These are phyloP conservation scores for Citrullus colocynthis DNA, from an alignment of 306 rosid species.

Conservation along the genomic window DNA sequence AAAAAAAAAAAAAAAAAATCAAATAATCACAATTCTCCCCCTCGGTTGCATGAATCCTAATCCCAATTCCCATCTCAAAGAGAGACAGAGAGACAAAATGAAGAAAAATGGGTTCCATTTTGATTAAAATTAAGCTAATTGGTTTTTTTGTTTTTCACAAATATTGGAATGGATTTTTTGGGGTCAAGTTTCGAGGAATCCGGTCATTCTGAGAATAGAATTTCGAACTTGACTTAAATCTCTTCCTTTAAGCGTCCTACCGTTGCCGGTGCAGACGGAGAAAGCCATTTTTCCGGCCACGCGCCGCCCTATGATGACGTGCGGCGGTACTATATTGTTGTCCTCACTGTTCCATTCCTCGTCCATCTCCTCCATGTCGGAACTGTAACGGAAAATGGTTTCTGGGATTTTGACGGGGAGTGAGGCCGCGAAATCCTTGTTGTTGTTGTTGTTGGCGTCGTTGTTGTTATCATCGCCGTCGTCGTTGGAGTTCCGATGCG, in stretches of 20 bases:
- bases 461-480: not conserved
- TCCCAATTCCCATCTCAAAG: not conserved
- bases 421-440: constrained; percentile 16
- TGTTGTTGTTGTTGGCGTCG: constrained; percentile 2
- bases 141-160: not conserved
- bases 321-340: constrained; percentile 71
- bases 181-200: constrained; percentile 55
- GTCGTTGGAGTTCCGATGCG: not conserved
- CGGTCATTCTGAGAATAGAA: constrained; percentile 78
- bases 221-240: constrained; percentile 81
- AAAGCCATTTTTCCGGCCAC: constrained; percentile 54
- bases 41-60: not conserved
- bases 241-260: constrained; percentile 81
- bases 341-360: constrained; percentile 25
- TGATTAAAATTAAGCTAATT: not conserved
- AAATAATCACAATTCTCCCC: not conserved
- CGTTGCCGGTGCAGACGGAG: constrained; percentile 64
- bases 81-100: not conserved
- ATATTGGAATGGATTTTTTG: not conserved
- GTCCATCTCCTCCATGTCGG: constrained; percentile 6
- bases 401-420: constrained; percentile 52
- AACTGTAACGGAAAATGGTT: not conserved
- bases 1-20: not conserved
- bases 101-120: not conserved
- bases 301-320: constrained; percentile 41